Evolutionary conservation across 1,284 basidiomycete species (phyloP), one percentile per base, ranked within the genome.

Genomic region (Pyrrhoderma noxium): DNA sequence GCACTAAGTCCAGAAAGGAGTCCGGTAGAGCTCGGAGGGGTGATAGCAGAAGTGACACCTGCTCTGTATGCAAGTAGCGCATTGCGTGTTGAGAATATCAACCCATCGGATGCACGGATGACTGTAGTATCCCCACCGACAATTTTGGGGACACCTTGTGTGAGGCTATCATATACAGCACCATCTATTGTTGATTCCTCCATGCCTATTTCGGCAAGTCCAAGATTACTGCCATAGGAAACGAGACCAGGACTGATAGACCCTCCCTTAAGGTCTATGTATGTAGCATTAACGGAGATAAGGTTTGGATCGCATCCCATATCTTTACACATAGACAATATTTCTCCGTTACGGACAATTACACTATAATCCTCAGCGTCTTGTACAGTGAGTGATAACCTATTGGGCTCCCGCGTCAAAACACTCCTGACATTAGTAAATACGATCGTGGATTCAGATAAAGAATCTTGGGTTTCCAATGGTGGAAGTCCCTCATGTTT

Each of bases 171-270:
- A 35, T 68, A 65, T 14, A 79, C 73, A 8, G 47, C 56, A 11
- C 89, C 89, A 57, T 92, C 89, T 27, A 73, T 74, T 1, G 88
- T 89, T 2, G 81, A 80, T 2, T 64, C 47, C 64, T 92, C 89
- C 46, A 66, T 66, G 13, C 73, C 62, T 25, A 86, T 86, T 53
- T 85, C 77, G 46, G 75, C 70, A 14, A 86, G 62, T 3, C 79
- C 85, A 8, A 86, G 59, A 18, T 70, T 67, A 23, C 79, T 76
- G 3, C 84, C 84, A 46, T 71, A 84, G 3, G 78, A 74, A 36
- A 81, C 69, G 46, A 86, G 67, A 5, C 75, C 76, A 18, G 83
- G 83, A 63, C 72, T 68, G 45, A 80, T 73, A 8, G 73, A 71
- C 31, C 79, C 74, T 34, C 79, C 71, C 43, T 77, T 69, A 49